Conservation (phyloP, 441 rosid genomes). For the Erodium trifolium region DNA sequence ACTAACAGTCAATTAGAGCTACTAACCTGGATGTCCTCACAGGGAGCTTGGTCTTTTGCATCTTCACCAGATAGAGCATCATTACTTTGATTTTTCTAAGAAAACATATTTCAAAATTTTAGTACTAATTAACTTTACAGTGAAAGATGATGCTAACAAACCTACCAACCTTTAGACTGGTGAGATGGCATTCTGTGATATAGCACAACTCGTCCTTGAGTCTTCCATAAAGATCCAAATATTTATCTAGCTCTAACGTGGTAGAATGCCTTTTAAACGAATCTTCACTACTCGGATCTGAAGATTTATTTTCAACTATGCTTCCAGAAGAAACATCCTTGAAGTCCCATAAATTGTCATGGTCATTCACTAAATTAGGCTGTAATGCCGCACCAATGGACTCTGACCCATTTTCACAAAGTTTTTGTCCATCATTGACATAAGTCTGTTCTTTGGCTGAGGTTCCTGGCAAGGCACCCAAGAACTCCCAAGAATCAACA, state of each 20-base stretch:
- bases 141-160: conserved; percentile 10
- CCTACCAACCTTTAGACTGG: conserved; percentile 42
- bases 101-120: conserved; percentile 24
- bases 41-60: conserved; percentile 27
- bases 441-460: conserved; percentile 23
- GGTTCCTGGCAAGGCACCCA: conserved; percentile 34
- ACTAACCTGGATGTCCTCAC: conserved; percentile 52
- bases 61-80: conserved; percentile 30
- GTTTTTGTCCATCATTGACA: not conserved
- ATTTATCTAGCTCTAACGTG: conserved; percentile 21
- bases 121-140: conserved; percentile 13
- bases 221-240: conserved; percentile 37
- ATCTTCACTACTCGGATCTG: conserved; percentile 17
- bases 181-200: conserved; percentile 32
- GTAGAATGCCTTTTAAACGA: conserved; percentile 18
- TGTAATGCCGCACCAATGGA: not conserved
- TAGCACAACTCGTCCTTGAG: conserved; percentile 39
- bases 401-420: not conserved
- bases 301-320: conserved; percentile 9
- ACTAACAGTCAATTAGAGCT: conserved; percentile 2
- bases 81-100: conserved; percentile 35
- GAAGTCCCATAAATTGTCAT: conserved; percentile 9
- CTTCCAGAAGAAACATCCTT: conserved; percentile 8
- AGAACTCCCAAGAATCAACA: conserved; percentile 63
- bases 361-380: not conserved